phyloP scores from a whole-genome alignment of 352 stramenopile species.

The Phytophthora chlamydospora region DNA sequence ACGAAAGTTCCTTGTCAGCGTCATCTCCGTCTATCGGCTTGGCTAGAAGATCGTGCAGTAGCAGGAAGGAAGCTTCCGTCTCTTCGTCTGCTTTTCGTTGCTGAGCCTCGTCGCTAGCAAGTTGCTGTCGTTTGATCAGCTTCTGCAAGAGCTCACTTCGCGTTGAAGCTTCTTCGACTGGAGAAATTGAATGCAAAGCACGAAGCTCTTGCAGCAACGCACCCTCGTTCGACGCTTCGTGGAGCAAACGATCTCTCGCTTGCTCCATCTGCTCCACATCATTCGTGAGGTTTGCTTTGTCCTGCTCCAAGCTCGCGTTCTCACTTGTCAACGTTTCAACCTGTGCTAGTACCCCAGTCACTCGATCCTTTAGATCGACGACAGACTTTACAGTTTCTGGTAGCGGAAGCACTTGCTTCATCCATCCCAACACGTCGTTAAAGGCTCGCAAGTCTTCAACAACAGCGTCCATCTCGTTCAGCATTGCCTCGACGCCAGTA shows the following conservation, averaged over 20 bases:
- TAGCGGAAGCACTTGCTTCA: conserved; percentile 40
- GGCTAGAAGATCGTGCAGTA: conserved; percentile 21
- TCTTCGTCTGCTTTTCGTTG: conserved; percentile 20
- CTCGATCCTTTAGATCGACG: conserved; percentile 34
- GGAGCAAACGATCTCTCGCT: conserved; percentile 20
- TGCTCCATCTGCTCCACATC: conserved; percentile 26
- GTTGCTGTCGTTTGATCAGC: conserved; percentile 34
- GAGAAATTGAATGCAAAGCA: background rate
- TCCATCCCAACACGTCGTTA: conserved; percentile 27
- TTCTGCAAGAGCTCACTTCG: conserved; percentile 32
- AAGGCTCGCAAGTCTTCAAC: conserved; percentile 37
- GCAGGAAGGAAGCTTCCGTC: conserved; percentile 26
- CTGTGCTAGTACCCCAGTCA: conserved; percentile 33
- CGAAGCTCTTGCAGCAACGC: conserved; percentile 29
- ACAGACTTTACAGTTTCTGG: conserved; percentile 28
- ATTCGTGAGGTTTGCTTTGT: conserved; percentile 21
- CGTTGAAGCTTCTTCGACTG: conserved; percentile 12
- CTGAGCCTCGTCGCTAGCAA: conserved; percentile 3
- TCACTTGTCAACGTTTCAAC: conserved; percentile 33
- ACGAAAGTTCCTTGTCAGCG: background rate
- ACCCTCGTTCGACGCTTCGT: conserved; percentile 34
- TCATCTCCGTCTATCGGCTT: background rate
- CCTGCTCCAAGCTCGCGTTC: conserved; percentile 26
- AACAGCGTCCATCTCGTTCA: conserved; percentile 36
- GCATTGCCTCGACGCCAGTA: conserved; percentile 12